Base-by-base conservation (phyloP, 2,329 filamentous ascomycete genomes). In the Monilinia laxa region DNA sequence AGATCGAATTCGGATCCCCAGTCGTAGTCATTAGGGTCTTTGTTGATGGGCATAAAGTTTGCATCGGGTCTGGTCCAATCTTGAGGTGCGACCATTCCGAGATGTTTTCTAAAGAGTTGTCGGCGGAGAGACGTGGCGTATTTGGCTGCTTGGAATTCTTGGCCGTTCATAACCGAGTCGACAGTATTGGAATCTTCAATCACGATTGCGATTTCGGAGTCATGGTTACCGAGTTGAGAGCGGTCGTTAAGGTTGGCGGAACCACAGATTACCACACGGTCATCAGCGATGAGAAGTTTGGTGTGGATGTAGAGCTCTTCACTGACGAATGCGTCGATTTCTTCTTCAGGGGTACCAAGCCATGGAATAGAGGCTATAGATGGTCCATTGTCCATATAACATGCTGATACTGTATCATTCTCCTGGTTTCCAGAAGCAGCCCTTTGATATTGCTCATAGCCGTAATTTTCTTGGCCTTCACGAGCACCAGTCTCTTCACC, bases 61-160 rank as follows among this genome's bases (percentile, higher is more conserved):
- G 84, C 82, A 72, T 90, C 85, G 6, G 88, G 83, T 3, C 78
- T 80, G 68, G 89, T 90, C 73, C 89, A 87, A 45, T 82, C 81
- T 77, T 97, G 92, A 11, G 91, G 83, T 0, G 89, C 88, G 12
- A 97, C 82, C 11, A 97, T 83, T 54, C 94, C 94, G 1, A 97
- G 85, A 76, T 97, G 94, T 80, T 97, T 96, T 72, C 93, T 87
- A 87, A 92, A 97, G 70, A 97, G 86, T 76, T 93, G 87, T 47
- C 93, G 87, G 28, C 94, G 90, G 14, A 97, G 87, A 1, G 89
- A 91, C 6, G 91, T 82, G 1, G 93, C 93, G 75, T 94, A 93
- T 66, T 85, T 84, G 11, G 88, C 88, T 10, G 91, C 94, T 42
- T 82, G 84, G 80, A 84, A 96, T 0, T 86, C 86, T 28, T 83